Evolutionary conservation across 2,329 filamentous ascomycete species (phyloP).

Genomic region (Trichoderma cornu-damae): DNA sequence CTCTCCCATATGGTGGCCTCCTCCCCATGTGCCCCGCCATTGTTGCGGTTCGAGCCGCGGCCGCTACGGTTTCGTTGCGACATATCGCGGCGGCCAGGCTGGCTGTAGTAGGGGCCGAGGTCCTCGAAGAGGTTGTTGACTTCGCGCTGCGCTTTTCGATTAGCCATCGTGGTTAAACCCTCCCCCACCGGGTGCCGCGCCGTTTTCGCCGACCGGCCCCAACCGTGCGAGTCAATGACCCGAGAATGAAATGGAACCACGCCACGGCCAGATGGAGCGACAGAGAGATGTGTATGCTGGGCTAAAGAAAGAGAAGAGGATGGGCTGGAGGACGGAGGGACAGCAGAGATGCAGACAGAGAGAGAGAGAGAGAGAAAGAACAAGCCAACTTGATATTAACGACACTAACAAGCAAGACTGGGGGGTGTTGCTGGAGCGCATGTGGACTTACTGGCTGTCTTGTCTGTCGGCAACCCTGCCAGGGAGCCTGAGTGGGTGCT

Average conservation of each 20-base stretch:
- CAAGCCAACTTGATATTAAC: conserved; percentile 18
- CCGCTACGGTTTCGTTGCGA: conserved; percentile 43
- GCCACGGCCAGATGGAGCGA: not conserved
- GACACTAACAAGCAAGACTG: conserved; percentile 15
- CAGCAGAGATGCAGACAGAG: conserved; percentile 17
- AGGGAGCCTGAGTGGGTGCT: conserved; percentile 9
- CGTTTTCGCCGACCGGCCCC: conserved; percentile 15
- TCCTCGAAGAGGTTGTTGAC: conserved; percentile 33
- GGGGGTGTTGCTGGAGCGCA: conserved; percentile 10
- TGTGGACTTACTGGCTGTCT: conserved; percentile 13
- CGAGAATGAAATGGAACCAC: not conserved
- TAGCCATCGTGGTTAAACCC: conserved; percentile 28
- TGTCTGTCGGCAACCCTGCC: conserved; percentile 6
- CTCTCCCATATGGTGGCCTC: conserved; percentile 42
- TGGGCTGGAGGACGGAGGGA: not conserved
- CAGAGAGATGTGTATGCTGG: conserved; percentile 14
- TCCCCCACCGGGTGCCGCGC: conserved; percentile 1
- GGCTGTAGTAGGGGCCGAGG: conserved; percentile 33
- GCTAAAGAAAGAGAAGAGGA: not conserved
- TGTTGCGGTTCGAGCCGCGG: conserved; percentile 42
- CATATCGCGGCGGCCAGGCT: conserved; percentile 29
- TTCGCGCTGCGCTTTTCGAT: conserved; percentile 32
- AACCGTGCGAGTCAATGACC: conserved; percentile 13
- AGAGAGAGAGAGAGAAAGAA: not conserved
- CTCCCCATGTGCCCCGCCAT: conserved; percentile 40